Base-by-base conservation (phyloP, 2,329 filamentous ascomycete species). In the Colletotrichum navitas region DNA sequence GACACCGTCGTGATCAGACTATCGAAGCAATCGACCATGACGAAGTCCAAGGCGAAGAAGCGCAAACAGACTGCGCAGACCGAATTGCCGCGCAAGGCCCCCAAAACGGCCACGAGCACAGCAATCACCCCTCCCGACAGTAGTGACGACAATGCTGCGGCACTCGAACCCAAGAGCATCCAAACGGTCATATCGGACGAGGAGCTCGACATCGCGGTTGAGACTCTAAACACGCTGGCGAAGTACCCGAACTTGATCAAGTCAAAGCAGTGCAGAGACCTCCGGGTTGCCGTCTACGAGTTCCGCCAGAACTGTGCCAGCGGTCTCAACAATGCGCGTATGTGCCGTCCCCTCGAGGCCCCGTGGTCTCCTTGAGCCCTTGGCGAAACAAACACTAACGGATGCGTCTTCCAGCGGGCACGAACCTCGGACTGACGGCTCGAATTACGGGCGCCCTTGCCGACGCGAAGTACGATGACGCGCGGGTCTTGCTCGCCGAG, bases 281-380 rank as follows among this genome's bases (percentile, higher is more conserved):
- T 93, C 2, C 85, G 91, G 26, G 88, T 87, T 4, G 91, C 91
- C 6, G 90, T 92, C 10, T 92, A 92, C 76, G 88, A 90, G 26
- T 93, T 93, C 71, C 87, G 90, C 1, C 88, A 92, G 78, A 89
- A 90, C 21, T 92, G 90, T 75, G 91, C 89, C 0, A 92, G 89
- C 0, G 91, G 91, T 6, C 81, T 90, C 71, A 91, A 90, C 79
- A 85, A 87, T 61, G 84, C 85, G 62, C 84, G 86, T 84, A 79
- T 21, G 77, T 74, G 14, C 3, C 18, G 29, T 52, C 39, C 51
- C 52, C 34, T 41, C 24, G 14, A 18, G 10, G 3, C 5, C 21
- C 7, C 8, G 21, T 12, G 24, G 6, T n/a, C 21, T 6, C 39
- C 18, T n/a, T 36, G 49, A 39, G 34, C n/a, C 34, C 34, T 18